Conservation (phyloP, 2,329 filamentous ascomycete genomes). For the Aplosporella prunicola region DNA sequence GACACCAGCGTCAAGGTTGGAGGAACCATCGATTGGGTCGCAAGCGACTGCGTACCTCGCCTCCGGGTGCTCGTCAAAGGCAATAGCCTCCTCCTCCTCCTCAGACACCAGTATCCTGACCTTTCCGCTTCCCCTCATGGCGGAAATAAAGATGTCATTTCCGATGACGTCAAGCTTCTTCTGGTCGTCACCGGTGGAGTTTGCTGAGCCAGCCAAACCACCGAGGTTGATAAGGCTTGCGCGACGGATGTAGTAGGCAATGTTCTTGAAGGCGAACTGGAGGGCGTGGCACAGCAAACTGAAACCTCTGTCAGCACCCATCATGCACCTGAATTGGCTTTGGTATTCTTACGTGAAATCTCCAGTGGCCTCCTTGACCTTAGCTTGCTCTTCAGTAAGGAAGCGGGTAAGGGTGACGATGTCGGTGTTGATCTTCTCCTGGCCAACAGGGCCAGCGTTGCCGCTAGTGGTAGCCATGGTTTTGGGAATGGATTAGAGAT, state of each 20-base stretch:
- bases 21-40: constrained; percentile 95
- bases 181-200: constrained; percentile 93
- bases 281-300: constrained; percentile 94
- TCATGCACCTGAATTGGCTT: neutral
- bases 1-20: constrained; percentile 94
- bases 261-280: constrained; percentile 99
- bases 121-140: constrained; percentile 87
- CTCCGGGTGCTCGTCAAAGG: constrained; percentile 64
- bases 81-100: constrained; percentile 88
- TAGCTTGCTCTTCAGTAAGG: constrained; percentile 89
- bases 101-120: constrained; percentile 92
- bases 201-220: constrained; percentile 87
- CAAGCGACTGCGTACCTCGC: constrained; percentile 91
- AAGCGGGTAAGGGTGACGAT: constrained; percentile 93
- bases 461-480: constrained; percentile 24
- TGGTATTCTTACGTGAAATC: constrained; percentile 76
- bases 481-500: neutral
- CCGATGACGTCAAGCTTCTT: constrained; percentile 99
- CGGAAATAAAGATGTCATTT: constrained; percentile 93
- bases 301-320: constrained; percentile 8
- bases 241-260: constrained; percentile 97
- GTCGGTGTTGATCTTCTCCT: constrained; percentile 85
- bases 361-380: constrained; percentile 89
- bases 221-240: constrained; percentile 92
- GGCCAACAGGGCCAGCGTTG: constrained; percentile 43